These are phyloP conservation scores for Xeromyces bisporus DNA, from an alignment of 495 filamentous ascomycete genomes.

Conservation along the genomic window DNA sequence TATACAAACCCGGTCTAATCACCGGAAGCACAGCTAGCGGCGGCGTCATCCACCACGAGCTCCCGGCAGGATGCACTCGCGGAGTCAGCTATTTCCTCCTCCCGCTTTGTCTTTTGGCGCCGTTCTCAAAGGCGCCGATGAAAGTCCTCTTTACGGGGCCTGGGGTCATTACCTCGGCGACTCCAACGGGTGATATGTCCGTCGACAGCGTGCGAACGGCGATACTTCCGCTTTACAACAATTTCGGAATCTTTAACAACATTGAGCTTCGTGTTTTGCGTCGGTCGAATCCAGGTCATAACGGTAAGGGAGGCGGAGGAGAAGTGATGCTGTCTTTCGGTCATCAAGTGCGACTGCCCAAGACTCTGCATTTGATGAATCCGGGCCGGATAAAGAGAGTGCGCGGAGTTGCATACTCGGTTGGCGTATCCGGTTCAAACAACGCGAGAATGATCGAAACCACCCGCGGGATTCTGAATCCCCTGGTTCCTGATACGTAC, in stretches of 20 bases:
- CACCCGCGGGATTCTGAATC: slow-evolving; percentile 74
- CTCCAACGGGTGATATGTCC: slow-evolving; percentile 62
- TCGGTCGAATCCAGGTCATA: slow-evolving; percentile 55
- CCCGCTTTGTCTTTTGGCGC: slow-evolving; percentile 75
- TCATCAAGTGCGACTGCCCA: slow-evolving; percentile 79
- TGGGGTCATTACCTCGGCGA: slow-evolving; percentile 84
- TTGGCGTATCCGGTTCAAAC: slow-evolving; percentile 75
- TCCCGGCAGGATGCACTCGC: slow-evolving; percentile 56
- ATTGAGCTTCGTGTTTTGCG: slow-evolving; percentile 75
- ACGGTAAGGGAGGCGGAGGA: slow-evolving; percentile 67
- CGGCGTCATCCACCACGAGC: slow-evolving; percentile 59
- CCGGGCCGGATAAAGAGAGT: slow-evolving; percentile 76
- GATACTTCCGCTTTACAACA: slow-evolving; percentile 71
- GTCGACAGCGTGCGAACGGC: slow-evolving; percentile 89
- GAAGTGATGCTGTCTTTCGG: slow-evolving; percentile 85
- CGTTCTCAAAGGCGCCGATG: slow-evolving; percentile 77
- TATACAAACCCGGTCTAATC: slow-evolving; percentile 83
- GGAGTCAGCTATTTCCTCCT: slow-evolving; percentile 88
- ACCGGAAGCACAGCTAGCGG: slow-evolving; percentile 53
- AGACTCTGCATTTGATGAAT: slow-evolving; percentile 79
- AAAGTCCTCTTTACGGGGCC: slow-evolving; percentile 78
- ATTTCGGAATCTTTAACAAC: slow-evolving; percentile 74
- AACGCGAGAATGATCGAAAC: slow-evolving; percentile 91
- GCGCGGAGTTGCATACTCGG: slow-evolving; percentile 82
- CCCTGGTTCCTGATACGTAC: slow-evolving; percentile 72